Percentiles rank a stretch among this genome's conserved stretches.
Conservation (phyloP, 345 rosid genomes). For the Eucalyptus sp. region DNA sequence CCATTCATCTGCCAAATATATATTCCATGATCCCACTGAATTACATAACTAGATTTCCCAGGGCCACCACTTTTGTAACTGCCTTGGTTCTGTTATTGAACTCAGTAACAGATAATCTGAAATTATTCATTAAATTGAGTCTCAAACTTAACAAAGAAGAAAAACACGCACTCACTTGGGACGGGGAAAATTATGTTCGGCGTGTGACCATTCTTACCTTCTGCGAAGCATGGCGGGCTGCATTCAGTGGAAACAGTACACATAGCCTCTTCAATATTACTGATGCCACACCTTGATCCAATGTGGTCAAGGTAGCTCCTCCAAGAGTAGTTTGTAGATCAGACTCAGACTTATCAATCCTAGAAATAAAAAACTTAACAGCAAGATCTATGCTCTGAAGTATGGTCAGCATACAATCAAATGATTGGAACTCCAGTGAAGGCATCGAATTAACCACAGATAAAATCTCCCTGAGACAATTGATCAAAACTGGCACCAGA, state of each 20-base stretch:
- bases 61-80: neutral
- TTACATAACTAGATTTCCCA: neutral
- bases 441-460: constrained; percentile 31
- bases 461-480: constrained; percentile 63
- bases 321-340: constrained; percentile 11
- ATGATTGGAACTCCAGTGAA: constrained; percentile 40
- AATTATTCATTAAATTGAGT: neutral
- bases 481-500: constrained; percentile 59
- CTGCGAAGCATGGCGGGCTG: constrained; percentile 20
- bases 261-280: constrained; percentile 45
- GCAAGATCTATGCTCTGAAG: constrained; percentile 58
- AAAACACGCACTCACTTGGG: neutral
- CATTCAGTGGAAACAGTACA: constrained; percentile 48
- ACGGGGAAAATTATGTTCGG: neutral
- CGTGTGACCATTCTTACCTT: constrained; percentile 25
- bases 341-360: constrained; percentile 5
- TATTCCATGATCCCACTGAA: neutral
- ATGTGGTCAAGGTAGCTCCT: constrained; percentile 10
- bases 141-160: neutral
- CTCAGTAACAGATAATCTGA: neutral
- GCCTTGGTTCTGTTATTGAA: neutral
- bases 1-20: neutral
- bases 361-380: constrained; percentile 26
- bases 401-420: constrained; percentile 45
- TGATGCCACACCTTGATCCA: constrained; percentile 38